Conservation (phyloP, 2,329 filamentous ascomycete species). For the Botryosphaeria dothidea region DNA sequence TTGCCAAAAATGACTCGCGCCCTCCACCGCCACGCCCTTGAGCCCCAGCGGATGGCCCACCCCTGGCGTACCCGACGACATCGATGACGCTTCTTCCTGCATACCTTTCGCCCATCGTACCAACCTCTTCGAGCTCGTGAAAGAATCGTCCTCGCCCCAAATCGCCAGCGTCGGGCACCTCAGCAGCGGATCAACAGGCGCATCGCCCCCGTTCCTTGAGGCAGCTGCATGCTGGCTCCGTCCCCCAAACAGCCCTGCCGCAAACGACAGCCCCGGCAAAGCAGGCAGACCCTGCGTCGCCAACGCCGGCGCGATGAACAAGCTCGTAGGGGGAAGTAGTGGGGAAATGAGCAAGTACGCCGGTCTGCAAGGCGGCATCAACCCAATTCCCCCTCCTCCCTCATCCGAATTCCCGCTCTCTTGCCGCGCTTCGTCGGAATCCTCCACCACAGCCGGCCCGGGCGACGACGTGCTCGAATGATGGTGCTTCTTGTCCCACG, state of each 20-base stretch:
- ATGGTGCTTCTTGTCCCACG: background rate
- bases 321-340: constrained; percentile 45
- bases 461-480: background rate
- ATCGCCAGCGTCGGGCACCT: constrained; percentile 60
- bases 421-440: background rate
- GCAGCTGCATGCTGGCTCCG: background rate
- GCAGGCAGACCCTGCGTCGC: background rate
- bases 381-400: background rate
- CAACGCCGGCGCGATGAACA: constrained; percentile 32
- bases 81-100: constrained; percentile 23
- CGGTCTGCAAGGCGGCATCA: constrained; percentile 9
- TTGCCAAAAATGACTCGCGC: constrained; percentile 55
- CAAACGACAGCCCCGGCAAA: background rate
- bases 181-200: constrained; percentile 7
- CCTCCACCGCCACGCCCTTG: constrained; percentile 45
- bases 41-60: constrained; percentile 32
- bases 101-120: constrained; percentile 65
- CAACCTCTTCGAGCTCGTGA: constrained; percentile 67
- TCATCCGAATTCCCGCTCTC: background rate
- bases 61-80: background rate
- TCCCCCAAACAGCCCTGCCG: background rate
- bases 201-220: background rate
- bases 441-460: no score
- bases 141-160: constrained; percentile 74
- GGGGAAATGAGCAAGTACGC: constrained; percentile 51